These are phyloP conservation scores for Paramyrothecium roridum DNA, from an alignment of 2,329 filamentous ascomycete species.

Conservation along the genomic window DNA sequence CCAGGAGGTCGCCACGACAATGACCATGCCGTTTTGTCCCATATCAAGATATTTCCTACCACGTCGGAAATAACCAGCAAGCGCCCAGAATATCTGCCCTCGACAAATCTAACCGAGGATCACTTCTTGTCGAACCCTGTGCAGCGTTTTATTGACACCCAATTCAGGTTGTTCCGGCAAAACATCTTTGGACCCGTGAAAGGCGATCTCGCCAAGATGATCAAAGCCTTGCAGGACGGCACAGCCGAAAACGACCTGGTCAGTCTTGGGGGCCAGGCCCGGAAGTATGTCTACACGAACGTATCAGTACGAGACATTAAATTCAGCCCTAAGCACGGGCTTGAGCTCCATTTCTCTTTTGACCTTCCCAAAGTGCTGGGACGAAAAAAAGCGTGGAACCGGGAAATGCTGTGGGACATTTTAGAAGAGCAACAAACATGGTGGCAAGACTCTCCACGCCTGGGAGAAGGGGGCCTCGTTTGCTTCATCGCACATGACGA, in stretches of 20 bases:
- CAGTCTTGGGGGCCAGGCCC: not conserved
- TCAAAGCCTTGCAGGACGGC: not conserved
- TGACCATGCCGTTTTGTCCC: conserved; percentile 10
- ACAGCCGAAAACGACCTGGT: not conserved
- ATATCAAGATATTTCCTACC: conserved; percentile 10
- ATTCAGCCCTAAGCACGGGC: conserved; percentile 3
- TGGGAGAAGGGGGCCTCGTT: conserved; percentile 7
- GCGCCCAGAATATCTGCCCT: conserved; percentile 2
- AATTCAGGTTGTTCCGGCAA: conserved; percentile 7
- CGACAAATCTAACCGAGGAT: conserved; percentile 3
- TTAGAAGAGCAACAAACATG: conserved; percentile 2
- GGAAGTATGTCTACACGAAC: not conserved
- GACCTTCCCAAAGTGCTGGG: too few species aligned
- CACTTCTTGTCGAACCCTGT: conserved; percentile 5
- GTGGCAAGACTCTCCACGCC: conserved; percentile 7
- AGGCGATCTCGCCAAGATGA: conserved; percentile 1
- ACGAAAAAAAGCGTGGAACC: too few species aligned
- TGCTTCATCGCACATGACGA: conserved; percentile 2
- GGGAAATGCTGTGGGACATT: not conserved
- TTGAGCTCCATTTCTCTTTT: not conserved
- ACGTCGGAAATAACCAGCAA: conserved; percentile 1
- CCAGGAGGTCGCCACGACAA: conserved; percentile 8
- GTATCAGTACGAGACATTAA: not conserved
- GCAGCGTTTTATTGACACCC: conserved; percentile 5
- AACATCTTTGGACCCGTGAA: conserved; percentile 6